phyloP scores from a whole-genome alignment of 148 eudicot genomes.

The Bassia scoparia region DNA sequence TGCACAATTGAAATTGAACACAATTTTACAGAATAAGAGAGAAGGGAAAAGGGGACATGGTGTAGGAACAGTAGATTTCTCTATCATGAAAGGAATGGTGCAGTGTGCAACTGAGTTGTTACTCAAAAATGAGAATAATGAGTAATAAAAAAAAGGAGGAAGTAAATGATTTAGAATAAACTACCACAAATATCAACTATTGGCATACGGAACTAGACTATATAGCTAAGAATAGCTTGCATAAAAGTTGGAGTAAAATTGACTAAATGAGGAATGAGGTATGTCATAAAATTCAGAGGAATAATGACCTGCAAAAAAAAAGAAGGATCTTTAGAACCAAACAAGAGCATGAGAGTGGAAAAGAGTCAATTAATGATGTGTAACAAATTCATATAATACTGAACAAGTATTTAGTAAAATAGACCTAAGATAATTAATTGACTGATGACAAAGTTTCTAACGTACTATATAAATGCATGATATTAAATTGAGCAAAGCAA shows the following conservation, averaged over 20 bases:
- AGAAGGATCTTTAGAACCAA: slow-evolving; percentile 7
- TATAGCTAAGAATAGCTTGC: neutral
- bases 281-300: slow-evolving; percentile 42
- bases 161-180: no score
- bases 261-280: neutral
- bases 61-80: no score
- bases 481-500: neutral
- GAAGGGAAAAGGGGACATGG: no score
- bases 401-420: neutral
- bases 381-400: neutral
- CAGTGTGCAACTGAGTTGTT: no score
- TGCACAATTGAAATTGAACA: no score
- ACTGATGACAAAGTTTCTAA: neutral
- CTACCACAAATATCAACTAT: no score
- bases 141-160: no score
- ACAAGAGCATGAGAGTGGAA: neutral
- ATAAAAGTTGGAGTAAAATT: neutral
- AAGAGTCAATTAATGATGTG: neutral
- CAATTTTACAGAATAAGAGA: no score
- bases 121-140: no score
- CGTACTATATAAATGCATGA: neutral
- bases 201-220: no score
- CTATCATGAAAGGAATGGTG: no score
- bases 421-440: neutral
- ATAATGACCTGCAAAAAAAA: slow-evolving; percentile 80